Base-by-base conservation (phyloP, 2,329 filamentous ascomycete genomes). In the Cladosporium sphaerospermum region DNA sequence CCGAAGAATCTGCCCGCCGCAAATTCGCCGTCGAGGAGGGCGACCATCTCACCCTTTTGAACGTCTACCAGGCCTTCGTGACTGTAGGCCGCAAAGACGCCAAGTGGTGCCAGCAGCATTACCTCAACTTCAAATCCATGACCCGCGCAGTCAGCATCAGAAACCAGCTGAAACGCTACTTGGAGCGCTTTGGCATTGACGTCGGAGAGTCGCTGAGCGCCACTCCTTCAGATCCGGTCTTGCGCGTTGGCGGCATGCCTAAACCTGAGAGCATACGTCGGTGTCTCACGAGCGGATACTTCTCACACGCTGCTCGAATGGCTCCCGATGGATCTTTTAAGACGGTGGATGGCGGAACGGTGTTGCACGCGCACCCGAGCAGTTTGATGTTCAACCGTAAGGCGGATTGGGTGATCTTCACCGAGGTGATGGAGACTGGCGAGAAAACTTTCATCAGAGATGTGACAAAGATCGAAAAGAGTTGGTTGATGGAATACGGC, bases 311-410 rank as follows among this genome's bases (percentile, higher is more conserved):
- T 3, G 93, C 93, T 42, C 84, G 85, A 65, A 96, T 97, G 91
- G 89, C 95, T 69, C 80, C 88, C 0, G 92, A 97, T 73, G 93
- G 93, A 11, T 91, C 83, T 4, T 96, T 96, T 68, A 83, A 81
- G 61, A 92, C 89, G 47, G 84, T 96, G n/a, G 84, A 85, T 56
- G 89, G 89, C 31, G 83, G 83, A 37, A 86, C 85, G 47, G 80
- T 83, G 4, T 75, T 97, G 50, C 81, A 95, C 73, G 89, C 90
- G 18, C 93, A 99, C 71, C 93, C 93, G 0, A 95, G 83, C 65
- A 95, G 88, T 37, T 73, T 97, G 61, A 89, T 97, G 83, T 97
- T 97, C 75, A 95, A 96, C 69, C 84, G 91, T 53, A 96, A 95
- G 74, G 89, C 89, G 9, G 90, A 96, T 59, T 97, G 92, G 90